These are phyloP conservation scores for Globisporangium barbulae DNA, from an alignment of 352 stramenopile genomes.

Conservation along the genomic window DNA sequence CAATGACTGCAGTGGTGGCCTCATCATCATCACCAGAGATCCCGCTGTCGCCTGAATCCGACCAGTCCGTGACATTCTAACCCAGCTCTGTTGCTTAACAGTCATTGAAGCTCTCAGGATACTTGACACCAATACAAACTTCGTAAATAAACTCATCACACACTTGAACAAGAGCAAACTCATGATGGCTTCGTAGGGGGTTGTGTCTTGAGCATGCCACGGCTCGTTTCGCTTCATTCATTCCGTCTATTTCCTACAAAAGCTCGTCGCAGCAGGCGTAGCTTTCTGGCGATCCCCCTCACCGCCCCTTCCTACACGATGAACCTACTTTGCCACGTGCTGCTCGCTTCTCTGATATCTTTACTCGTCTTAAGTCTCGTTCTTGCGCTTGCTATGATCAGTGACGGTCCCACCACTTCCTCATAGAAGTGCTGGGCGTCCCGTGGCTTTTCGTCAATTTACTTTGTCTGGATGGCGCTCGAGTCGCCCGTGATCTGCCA, in stretches of 20 bases:
- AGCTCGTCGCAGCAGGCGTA: too few relatives aligned
- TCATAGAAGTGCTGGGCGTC: too few relatives aligned
- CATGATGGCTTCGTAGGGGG: too few relatives aligned
- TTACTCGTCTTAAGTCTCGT: not conserved
- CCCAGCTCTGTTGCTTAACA: not conserved
- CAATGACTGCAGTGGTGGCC: not conserved
- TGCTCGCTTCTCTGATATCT: not conserved
- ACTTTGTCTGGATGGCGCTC: slow-evolving; percentile 62
- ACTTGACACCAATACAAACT: too few relatives aligned
- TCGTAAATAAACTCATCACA: too few relatives aligned
- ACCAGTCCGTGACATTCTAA: not conserved
- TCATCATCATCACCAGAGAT: not conserved
- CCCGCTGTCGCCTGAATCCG: too few relatives aligned
- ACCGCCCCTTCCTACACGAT: not conserved
- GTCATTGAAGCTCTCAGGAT: not conserved
- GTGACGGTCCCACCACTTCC: too few relatives aligned
- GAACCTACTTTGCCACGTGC: not conserved
- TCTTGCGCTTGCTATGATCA: not conserved
- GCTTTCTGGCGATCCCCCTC: not conserved
- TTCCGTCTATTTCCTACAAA: too few relatives aligned
- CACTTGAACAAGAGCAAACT: too few relatives aligned
- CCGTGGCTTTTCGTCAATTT: slow-evolving; percentile 3
- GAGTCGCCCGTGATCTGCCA: slow-evolving; percentile 84
- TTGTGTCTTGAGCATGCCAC: too few relatives aligned
- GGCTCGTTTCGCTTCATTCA: too few relatives aligned